Conservation (phyloP, 2,329 filamentous ascomycete genomes). For the Colletotrichum graminicola region DNA sequence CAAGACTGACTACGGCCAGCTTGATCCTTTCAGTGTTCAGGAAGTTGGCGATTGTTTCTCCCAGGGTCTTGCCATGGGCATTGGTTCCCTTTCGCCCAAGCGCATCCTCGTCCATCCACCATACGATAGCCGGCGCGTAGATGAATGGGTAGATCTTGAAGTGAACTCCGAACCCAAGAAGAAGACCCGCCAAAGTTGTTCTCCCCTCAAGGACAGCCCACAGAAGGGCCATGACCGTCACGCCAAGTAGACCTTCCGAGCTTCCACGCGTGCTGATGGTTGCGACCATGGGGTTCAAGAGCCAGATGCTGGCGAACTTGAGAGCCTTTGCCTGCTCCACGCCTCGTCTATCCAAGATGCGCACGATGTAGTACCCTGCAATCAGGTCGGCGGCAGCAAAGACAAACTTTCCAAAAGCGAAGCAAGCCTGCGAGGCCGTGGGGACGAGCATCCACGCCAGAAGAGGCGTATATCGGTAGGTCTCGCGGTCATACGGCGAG, state of each 20-base stretch:
- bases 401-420: constrained; percentile 87
- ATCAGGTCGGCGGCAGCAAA: constrained; percentile 88
- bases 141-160: constrained; percentile 99
- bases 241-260: constrained; percentile 89
- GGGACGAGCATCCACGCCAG: constrained; percentile 92
- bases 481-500: constrained; percentile 89
- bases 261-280: constrained; percentile 96
- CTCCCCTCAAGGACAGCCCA: constrained; percentile 80
- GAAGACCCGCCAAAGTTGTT: constrained; percentile 74
- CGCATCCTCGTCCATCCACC: constrained; percentile 78
- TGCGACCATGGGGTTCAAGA: constrained; percentile 98
- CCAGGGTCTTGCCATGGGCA: constrained; percentile 39
- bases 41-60: constrained; percentile 55
- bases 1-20: constrained; percentile 74
- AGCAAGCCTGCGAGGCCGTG: constrained; percentile 75
- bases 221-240: constrained; percentile 83
- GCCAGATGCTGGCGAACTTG: constrained; percentile 87
- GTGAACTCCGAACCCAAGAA: constrained; percentile 89
- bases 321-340: constrained; percentile 70
- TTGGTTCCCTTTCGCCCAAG: constrained; percentile 47
- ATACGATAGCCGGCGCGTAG: constrained; percentile 84
- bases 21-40: constrained; percentile 66
- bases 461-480: constrained; percentile 96
- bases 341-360: constrained; percentile 54
- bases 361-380: constrained; percentile 81